Base-by-base conservation (phyloP, 345 rosid genomes). In the Camelina neglecta region DNA sequence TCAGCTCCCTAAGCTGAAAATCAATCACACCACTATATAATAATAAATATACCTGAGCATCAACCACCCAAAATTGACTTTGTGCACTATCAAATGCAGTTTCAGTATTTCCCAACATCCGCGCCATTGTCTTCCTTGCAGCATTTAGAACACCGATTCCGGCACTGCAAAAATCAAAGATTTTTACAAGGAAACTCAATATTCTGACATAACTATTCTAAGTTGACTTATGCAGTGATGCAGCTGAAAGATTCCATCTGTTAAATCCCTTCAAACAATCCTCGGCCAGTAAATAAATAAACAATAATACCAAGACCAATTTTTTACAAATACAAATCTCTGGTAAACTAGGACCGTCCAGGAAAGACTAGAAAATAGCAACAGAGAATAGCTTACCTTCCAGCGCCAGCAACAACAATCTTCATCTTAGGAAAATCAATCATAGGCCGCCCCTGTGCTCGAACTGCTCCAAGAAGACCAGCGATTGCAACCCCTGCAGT, bases 381-480 rank as follows among this genome's bases (percentile, higher is more conserved):
- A 42, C 51, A 59, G 42, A 41, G 50, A 72, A 44, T 2, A 21
- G 45, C 42, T 44, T 72, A 88, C 98, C 98, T 94, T 84, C 98
- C 98, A 81, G 98, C 98, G 65, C 98, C 97, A 80, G 98, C 93
- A 81, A 92, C 97, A 85, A 95, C 97, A 24, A 90, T 95, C 85
- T 90, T 90, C 84, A 82, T 89, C 89, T 95, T 95, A 36, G 99
- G 97, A 71, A 95, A 95, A 84, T 92, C 99, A 64, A 95, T 88
- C 97, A 95, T 90, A 12, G 99, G 84, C 81, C 93, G 81, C 71
- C 99, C 99, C 79, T 95, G 96, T 72, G 97, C 97, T 85, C 99
- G 89, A 67, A 92, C 99, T 54, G 97, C 97, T 81, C 99, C 97
- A 84, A 94, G 86, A 81, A 92, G 97, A 60, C 99, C 98, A 86